A percentile compares a stretch with the other conserved stretches of the same genome.
Conservation (phyloP, 129 eudicot genomes). For the Daucus carota region DH1_v3.0 NC_030386.2:4255001-4255500, state of each 20-base stretch:
- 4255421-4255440: neutral
- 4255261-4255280: slow-evolving; percentile 87
- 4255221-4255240: slow-evolving; percentile 72
- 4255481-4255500: slow-evolving; percentile 61
- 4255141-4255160: slow-evolving; percentile 76
- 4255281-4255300: slow-evolving; percentile 55
- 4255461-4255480: neutral
- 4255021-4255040: neutral
- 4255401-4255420: slow-evolving; percentile 49
- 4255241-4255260: slow-evolving; percentile 73
- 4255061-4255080: neutral
- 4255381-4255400: slow-evolving; percentile 43
- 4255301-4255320: slow-evolving; percentile 76
- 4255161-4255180: slow-evolving; percentile 68
- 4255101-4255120: slow-evolving; percentile 57
- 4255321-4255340: slow-evolving; percentile 74
- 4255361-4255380: slow-evolving; percentile 42
- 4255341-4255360: slow-evolving; percentile 73
- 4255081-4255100: slow-evolving; percentile 76
- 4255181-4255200: slow-evolving; percentile 79
- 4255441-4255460: neutral
- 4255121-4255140: slow-evolving; percentile 74
- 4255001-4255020: neutral
- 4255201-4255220: slow-evolving; percentile 64
- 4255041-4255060: neutral